A percentile compares a stretch with the other conserved stretches of the same genome.
Conservation (phyloP, 768 basidiomycete genomes). For the Psilocybe cubensis region DNA sequence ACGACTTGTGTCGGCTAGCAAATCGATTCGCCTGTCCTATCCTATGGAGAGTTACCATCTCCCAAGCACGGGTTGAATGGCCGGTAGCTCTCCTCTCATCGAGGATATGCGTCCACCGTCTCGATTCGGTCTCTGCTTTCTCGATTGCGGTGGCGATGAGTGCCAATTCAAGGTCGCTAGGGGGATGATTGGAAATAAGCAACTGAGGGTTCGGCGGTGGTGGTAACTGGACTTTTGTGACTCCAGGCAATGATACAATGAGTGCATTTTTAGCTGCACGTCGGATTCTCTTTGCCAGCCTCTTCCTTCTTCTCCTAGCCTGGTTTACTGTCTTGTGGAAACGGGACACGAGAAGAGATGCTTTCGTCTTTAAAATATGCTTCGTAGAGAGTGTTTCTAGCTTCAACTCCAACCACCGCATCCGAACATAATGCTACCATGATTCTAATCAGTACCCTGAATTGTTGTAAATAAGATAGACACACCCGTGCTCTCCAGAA, state of each 20-base stretch:
- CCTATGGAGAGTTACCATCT: slow-evolving; percentile 18
- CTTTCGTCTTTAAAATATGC: neutral
- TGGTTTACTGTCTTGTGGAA: neutral
- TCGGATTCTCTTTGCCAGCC: neutral
- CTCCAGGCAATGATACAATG: slow-evolving; percentile 19
- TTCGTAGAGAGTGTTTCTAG: neutral
- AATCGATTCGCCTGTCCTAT: slow-evolving; percentile 21
- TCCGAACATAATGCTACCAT: neutral
- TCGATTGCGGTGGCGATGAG: slow-evolving; percentile 17
- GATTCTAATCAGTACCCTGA: neutral
- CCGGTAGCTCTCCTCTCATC: slow-evolving; percentile 1
- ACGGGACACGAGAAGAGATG: neutral
- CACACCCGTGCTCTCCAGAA: neutral
- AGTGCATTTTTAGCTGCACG: slow-evolving; percentile 9
- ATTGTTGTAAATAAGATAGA: neutral
- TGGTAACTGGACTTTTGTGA: slow-evolving; percentile 21
- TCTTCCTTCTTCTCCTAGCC: neutral
- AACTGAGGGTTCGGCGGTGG: slow-evolving; percentile 24
- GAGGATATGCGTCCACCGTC: slow-evolving; percentile 10
- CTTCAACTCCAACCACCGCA: neutral
- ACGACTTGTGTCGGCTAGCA: slow-evolving; percentile 19
- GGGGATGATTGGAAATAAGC: slow-evolving; percentile 21
- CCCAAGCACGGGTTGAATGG: slow-evolving; percentile 10
- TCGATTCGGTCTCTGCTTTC: slow-evolving; percentile 9
- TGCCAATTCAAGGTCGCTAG: slow-evolving; percentile 17